Percentiles rank a stretch among this genome's conserved stretches.
Conservation (phyloP, 805 yeast species). For the Pichia gijzeniarum region DNA sequence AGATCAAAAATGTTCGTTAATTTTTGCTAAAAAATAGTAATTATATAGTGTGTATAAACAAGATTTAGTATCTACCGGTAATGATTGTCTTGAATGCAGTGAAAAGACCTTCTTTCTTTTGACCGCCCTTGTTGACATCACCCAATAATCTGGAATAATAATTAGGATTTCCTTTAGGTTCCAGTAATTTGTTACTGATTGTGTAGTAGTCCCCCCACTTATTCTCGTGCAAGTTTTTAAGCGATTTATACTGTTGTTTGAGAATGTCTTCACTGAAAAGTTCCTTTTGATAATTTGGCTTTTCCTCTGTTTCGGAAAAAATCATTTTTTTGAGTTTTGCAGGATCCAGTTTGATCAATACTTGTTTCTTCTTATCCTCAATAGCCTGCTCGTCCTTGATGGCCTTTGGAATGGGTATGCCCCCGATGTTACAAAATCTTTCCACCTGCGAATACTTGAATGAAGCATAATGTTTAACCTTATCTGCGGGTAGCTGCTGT, state of each 20-base stretch:
- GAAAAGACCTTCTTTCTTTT: slow-evolving; percentile 56
- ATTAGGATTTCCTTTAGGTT: slow-evolving; percentile 80
- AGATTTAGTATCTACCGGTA: slow-evolving; percentile 52
- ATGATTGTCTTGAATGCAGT: slow-evolving; percentile 69
- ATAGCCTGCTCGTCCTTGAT: slow-evolving; percentile 30
- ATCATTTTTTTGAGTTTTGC: slow-evolving; percentile 35
- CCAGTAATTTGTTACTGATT: slow-evolving; percentile 56
- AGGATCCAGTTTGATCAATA: slow-evolving; percentile 29
- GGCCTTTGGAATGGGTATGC: slow-evolving; percentile 34
- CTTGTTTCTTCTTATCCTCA: slow-evolving; percentile 33
- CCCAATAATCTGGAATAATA: slow-evolving; percentile 66
- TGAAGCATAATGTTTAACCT: slow-evolving; percentile 60
- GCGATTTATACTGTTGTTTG: slow-evolving; percentile 49
- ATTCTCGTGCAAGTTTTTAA: slow-evolving; percentile 51
- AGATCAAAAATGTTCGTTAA: slow-evolving; percentile 20
- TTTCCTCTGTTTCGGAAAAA: slow-evolving; percentile 30
- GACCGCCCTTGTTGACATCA: slow-evolving; percentile 58
- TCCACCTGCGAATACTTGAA: slow-evolving; percentile 62
- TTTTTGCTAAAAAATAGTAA: slow-evolving; percentile 27
- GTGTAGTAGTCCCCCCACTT: slow-evolving; percentile 59
- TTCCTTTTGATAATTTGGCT: slow-evolving; percentile 40
- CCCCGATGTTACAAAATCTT: slow-evolving; percentile 47
- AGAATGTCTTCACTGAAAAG: slow-evolving; percentile 43
- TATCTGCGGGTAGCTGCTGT: slow-evolving; percentile 62
- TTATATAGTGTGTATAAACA: neutral